Evolutionary conservation across 306 rosid species (phyloP), one percentile per base, ranked within the genome.

Genomic region (Carpinus viminea): DNA sequence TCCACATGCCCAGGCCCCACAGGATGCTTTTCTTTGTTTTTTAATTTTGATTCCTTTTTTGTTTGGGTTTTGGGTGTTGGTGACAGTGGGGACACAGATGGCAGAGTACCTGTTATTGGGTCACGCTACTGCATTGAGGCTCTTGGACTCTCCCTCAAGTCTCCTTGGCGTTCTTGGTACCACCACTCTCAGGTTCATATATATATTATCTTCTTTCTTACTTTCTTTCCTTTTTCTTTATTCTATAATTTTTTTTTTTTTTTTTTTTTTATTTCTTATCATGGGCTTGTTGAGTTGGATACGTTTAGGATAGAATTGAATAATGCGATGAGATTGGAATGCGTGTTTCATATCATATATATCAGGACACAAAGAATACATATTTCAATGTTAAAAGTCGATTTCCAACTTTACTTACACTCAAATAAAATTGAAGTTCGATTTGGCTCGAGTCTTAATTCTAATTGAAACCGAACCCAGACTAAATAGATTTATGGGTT

Each of bases 31-130:
- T 31, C 5, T 5, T 18, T 68, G 7, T 31, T 34, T 10, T 5
- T 73, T 46, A 73, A 15, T 0, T 50, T 20, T 7, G 50, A 26
- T 36, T 48, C 7, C 54, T 77, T 20, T 34, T 13, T 8, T 73
- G 84, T 66, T 38, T 9, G 36, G 51, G 70, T 26, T 38, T 41
- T 12, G 68, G 12, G 9, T 52, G 57, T 52, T 52, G 15, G 65
- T 73, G 47, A 82, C 85, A 87, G 89, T 79, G 91, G 91, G 66
- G 91, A 88, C 56, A 64, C 89, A 45, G 91, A 88, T 79, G 91
- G 86, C 20, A 85, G 91, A 74, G 4, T 88, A 28, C 91, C 91
- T 0, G 88, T 86, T 46, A 83, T 86, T 59, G 91, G 89, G 51
- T 83, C 91, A 79, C 76, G 88, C n/a, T 86, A 86, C 57, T 81